Evolutionary conservation across 345 rosid genomes (phyloP), one percentile per base, ranked within the genome.

Genomic region (Angophora floribunda): DNA sequence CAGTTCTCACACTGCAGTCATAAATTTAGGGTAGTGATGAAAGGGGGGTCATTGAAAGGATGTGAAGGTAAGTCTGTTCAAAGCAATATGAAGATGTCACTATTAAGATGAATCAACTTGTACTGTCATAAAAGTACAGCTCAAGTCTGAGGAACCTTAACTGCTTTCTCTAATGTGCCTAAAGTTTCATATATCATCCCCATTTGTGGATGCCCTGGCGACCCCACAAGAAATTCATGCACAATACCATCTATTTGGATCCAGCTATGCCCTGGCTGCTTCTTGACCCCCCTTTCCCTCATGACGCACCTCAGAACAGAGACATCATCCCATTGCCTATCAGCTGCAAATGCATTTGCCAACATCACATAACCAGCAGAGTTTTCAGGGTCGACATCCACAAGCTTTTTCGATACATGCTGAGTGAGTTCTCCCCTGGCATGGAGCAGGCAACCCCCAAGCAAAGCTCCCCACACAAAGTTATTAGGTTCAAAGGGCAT

Each of bases 221-320:
- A 89, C 6, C 89, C 90, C 50, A 85, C 92, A 78, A 92, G 86
- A 88, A 93, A 93, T 87, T 93, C 93, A 84, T 91, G 92, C 59
- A 92, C 90, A 28, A 53, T 19, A 26, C 92, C 94, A 21, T 89
- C 87, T 28, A 93, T 65, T 84, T 87, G 88, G 85, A 92, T 90
- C 94, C 94, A 93, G 51, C 92, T 92, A 86, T 79, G 86, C 16
- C 94, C 94, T 10, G 94, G 91, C 75, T 90, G 92, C 91, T 93
- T 93, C 92, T 86, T 93, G 44, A 93, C 91, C 26, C 92, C 91
- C 84, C 85, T 91, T 85, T 92, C 92, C 86, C 87, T 91, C 94
- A 91, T 93, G 85, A 89, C 16, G 90, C 90, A 90, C 90, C 94
- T 89, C 45, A 93, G 85, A 30, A 51, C 89, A 4, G 90, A 90